Conservation (phyloP, 179 eudicot genomes). For the Carnegiea gigantea region DNA sequence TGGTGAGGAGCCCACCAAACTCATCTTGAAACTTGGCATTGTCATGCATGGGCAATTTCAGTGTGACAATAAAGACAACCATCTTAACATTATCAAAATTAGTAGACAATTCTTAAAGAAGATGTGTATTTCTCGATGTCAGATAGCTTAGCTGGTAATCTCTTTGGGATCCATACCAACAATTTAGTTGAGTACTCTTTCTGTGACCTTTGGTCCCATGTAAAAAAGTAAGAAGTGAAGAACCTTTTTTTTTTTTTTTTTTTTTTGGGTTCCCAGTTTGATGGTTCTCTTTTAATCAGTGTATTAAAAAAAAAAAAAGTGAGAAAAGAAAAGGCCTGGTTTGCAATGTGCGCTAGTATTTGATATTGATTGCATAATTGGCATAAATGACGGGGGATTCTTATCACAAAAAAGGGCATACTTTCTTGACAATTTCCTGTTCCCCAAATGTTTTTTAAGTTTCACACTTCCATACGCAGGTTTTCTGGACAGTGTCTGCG, state of each 20-base stretch:
- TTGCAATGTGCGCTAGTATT: too few species aligned
- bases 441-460: neutral
- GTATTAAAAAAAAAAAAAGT: too few species aligned
- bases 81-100: conserved; percentile 12
- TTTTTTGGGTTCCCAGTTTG: neutral
- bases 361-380: conserved; percentile 14
- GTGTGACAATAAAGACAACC: neutral
- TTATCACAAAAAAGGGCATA: neutral
- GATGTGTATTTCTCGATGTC: neutral
- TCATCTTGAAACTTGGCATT: conserved; percentile 11
- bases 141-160: neutral
- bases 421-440: conserved; percentile 5
- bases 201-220: neutral
- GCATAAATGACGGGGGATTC: conserved; percentile 21
- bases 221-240: too few species aligned
- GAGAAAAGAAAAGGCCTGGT: too few species aligned
- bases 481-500: neutral
- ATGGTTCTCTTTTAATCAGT: neutral
- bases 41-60: neutral
- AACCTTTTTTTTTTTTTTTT: too few species aligned
- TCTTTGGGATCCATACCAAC: neutral
- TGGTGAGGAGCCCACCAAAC: conserved; percentile 22
- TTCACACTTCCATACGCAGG: conserved; percentile 14
- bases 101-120: neutral
- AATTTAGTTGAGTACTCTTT: neutral